Conservation (phyloP, 2,329 filamentous ascomycete genomes). For the Curvularia sp. region DNA sequence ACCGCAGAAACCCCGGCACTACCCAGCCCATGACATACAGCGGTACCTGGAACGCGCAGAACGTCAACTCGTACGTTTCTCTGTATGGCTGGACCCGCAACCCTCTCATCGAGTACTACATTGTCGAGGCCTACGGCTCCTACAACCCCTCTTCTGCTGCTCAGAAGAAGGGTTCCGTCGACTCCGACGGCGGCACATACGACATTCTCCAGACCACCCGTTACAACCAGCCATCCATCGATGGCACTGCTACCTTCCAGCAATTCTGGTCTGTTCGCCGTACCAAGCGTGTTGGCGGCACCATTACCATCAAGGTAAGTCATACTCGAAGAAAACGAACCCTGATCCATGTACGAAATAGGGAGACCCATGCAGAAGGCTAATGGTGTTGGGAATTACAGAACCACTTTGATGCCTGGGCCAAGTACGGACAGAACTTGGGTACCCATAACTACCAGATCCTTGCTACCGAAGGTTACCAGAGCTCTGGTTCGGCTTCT, state of each 20-base stretch:
- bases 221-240: constrained; percentile 60
- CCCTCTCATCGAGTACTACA: constrained; percentile 66
- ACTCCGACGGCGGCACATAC: constrained; percentile 61
- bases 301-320: constrained; percentile 52
- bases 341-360: constrained; percentile 12
- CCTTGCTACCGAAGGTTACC: constrained; percentile 62
- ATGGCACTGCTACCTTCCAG: constrained; percentile 62
- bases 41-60: constrained; percentile 55
- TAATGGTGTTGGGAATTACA: background rate
- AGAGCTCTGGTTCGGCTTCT: constrained; percentile 57
- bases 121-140: constrained; percentile 61
- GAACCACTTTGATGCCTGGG: constrained; percentile 64
- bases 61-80: constrained; percentile 61
- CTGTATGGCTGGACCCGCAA: constrained; percentile 65
- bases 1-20: constrained; percentile 53
- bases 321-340: background rate
- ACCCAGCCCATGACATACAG: constrained; percentile 59
- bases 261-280: constrained; percentile 63
- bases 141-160: constrained; percentile 59
- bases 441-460: constrained; percentile 63
- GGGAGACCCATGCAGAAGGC: no score
- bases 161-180: constrained; percentile 59
- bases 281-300: constrained; percentile 59
- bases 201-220: constrained; percentile 60
- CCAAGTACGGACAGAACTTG: constrained; percentile 56